phyloP scores from a whole-genome alignment of 768 basidiomycete genomes.

The Exidia glandulosa region DNA sequence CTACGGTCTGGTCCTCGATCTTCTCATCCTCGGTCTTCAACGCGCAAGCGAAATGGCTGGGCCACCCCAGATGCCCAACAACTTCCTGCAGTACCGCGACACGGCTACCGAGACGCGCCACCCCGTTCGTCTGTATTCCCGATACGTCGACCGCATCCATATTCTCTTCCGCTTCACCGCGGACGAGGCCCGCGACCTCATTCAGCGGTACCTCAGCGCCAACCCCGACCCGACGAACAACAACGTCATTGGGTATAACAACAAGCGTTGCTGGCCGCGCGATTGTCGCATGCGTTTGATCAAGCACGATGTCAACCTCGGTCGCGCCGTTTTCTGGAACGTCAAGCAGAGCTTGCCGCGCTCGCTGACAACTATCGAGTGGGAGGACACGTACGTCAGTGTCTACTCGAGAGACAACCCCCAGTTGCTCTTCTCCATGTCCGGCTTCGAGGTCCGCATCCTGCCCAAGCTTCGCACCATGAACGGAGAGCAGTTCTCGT shows the following conservation, averaged over 20 bases:
- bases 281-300: conserved; percentile 98
- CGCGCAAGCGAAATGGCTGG: conserved; percentile 99
- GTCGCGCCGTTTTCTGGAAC: conserved; percentile 98
- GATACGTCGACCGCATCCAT: conserved; percentile 91
- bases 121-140: conserved; percentile 95
- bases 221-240: conserved; percentile 99
- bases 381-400: conserved; percentile 96
- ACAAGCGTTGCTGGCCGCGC: conserved; percentile 98
- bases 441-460: conserved; percentile 97
- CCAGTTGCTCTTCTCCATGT: conserved; percentile 96
- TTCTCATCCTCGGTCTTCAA: conserved; percentile 93
- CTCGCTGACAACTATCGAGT: conserved; percentile 95
- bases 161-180: conserved; percentile 96
- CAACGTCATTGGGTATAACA: conserved; percentile 98
- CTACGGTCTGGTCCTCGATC: conserved; percentile 90
- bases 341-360: conserved; percentile 94
- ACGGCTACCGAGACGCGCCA: conserved; percentile 91
- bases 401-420: conserved; percentile 98
- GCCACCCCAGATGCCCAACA: conserved; percentile 94
- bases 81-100: conserved; percentile 95
- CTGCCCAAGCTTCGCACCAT: conserved; percentile 92
- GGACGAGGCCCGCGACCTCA: conserved; percentile 93
- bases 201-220: conserved; percentile 93
- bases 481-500: conserved; percentile 92
- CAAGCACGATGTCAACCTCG: conserved; percentile 98